phyloP scores from a whole-genome alignment of 345 rosid species.

The Gossypium anomalum region DNA sequence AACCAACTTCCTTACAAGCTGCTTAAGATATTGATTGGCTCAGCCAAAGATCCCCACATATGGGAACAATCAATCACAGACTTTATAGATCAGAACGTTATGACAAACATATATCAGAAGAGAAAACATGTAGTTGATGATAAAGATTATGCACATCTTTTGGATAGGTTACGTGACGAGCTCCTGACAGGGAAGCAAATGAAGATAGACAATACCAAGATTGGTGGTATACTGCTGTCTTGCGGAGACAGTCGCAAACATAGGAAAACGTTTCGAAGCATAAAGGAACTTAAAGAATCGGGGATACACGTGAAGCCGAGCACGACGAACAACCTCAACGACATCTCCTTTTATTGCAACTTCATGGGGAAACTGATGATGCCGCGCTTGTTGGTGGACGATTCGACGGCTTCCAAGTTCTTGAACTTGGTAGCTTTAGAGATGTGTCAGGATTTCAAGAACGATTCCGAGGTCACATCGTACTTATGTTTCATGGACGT shows the following conservation, averaged over 20 bases:
- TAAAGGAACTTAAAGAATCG: neutral
- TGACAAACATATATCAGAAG: neutral
- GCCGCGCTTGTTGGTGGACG: slow-evolving; percentile 5
- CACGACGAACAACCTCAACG: neutral
- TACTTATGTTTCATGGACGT: slow-evolving; percentile 15
- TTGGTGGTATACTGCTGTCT: neutral
- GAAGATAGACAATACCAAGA: neutral
- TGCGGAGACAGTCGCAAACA: neutral
- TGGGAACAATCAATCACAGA: neutral
- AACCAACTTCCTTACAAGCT: slow-evolving; percentile 26
- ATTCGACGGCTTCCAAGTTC: slow-evolving; percentile 5
- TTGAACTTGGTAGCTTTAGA: slow-evolving; percentile 20
- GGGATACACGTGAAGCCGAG: neutral
- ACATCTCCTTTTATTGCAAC: neutral
- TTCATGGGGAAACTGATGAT: neutral
- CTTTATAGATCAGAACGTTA: neutral
- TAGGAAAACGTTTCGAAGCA: neutral
- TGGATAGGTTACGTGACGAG: slow-evolving; percentile 3
- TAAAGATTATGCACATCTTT: slow-evolving; percentile 14
- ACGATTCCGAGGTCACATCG: neutral
- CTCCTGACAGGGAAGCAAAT: neutral
- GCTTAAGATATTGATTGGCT: neutral
- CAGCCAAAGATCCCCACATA: neutral
- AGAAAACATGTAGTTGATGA: neutral
- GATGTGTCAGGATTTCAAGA: slow-evolving; percentile 2